Conservation (phyloP, 2,329 filamentous ascomycete species). For the Penicillium sp. region DNA sequence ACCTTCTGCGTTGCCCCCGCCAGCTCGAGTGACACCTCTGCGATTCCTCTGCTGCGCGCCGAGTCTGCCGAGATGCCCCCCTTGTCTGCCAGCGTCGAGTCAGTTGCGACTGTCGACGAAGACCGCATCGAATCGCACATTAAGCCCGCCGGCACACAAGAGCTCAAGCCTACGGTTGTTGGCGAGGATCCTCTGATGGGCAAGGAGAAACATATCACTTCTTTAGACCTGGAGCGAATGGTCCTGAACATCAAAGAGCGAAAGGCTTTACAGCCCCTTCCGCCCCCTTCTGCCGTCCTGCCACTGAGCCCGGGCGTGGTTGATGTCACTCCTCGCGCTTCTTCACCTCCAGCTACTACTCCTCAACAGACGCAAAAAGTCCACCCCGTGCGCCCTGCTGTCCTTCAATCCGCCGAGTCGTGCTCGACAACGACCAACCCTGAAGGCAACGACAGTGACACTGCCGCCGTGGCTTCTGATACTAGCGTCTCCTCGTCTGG, state of each 20-base stretch:
- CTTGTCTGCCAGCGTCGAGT: slow-evolving; percentile 74
- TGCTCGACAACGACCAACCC: slow-evolving; percentile 57
- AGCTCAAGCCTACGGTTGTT: slow-evolving; percentile 56
- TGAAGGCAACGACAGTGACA: slow-evolving; percentile 44
- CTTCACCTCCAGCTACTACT: slow-evolving; percentile 31
- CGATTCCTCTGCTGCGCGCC: slow-evolving; percentile 46
- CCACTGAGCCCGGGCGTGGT: slow-evolving; percentile 27
- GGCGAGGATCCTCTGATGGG: slow-evolving; percentile 62
- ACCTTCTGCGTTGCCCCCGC: slow-evolving; percentile 78
- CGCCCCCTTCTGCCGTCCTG: slow-evolving; percentile 35
- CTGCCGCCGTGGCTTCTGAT: slow-evolving; percentile 50
- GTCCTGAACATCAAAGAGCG: slow-evolving; percentile 87
- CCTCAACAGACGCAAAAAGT: neutral
- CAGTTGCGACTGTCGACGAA: slow-evolving; percentile 62
- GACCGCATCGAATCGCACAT: slow-evolving; percentile 54
- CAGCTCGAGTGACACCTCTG: slow-evolving; percentile 49
- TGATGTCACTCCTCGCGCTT: slow-evolving; percentile 42
- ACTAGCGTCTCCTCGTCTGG: slow-evolving; percentile 57
- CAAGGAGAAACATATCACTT: slow-evolving; percentile 84
- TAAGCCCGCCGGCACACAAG: slow-evolving; percentile 58
- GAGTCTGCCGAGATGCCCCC: slow-evolving; percentile 58
- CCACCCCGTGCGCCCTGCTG: slow-evolving; percentile 27
- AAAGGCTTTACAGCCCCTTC: slow-evolving; percentile 60
- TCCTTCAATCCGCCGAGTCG: slow-evolving; percentile 39
- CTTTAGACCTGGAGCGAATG: slow-evolving; percentile 88